Evolutionary conservation across 805 yeast genomes (phyloP).

Genomic region (Yamadazyma scolyti): DNA sequence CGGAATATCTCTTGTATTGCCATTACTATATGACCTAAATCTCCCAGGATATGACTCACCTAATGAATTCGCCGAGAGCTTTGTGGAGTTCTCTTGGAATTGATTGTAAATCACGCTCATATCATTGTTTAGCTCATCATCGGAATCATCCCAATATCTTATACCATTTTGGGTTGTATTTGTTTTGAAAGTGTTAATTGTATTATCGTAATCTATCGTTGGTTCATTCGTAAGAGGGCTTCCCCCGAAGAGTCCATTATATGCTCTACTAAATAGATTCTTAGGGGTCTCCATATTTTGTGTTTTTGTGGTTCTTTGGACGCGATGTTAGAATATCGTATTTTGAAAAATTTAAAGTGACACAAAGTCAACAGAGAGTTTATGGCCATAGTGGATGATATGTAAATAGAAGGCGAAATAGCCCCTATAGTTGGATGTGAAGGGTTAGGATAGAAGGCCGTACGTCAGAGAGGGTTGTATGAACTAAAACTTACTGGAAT

Average conservation of each 20-base stretch:
- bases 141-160: constrained; percentile 11
- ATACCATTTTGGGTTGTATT: not conserved
- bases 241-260: constrained; percentile 13
- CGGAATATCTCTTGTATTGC: no score
- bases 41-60: constrained; percentile 3
- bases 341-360: no score
- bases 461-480: no score
- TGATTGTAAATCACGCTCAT: constrained; percentile 8
- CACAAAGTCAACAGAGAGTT: no score
- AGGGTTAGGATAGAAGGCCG: no score
- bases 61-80: constrained; percentile 3
- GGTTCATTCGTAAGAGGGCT: constrained; percentile 28
- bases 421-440: no score
- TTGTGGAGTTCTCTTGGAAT: constrained; percentile 8
- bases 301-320: no score
- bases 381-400: no score
- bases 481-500: no score
- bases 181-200: constrained; percentile 12
- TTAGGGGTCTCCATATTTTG: no score
- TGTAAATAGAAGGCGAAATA: no score
- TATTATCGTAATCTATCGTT: constrained; percentile 30
- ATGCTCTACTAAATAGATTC: constrained; percentile 10
- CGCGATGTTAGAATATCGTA: no score
- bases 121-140: constrained; percentile 14
- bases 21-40: constrained; percentile 2